Evolutionary conservation across 2,329 filamentous ascomycete species (phyloP).

Genomic region (Aspergillus uvarum): DNA sequence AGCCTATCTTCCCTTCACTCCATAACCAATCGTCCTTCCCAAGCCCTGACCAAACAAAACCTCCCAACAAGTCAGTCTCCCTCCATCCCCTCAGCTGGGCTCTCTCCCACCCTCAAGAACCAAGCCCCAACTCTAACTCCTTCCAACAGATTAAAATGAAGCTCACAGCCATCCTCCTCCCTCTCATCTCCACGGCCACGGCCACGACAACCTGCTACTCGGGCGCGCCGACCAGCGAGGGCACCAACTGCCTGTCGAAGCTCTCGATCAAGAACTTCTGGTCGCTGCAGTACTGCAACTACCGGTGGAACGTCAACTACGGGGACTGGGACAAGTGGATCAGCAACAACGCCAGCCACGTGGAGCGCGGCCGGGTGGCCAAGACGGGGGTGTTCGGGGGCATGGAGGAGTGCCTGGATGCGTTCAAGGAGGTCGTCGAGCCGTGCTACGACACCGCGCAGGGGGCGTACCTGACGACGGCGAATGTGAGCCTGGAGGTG

Average conservation of each 20-base stretch:
- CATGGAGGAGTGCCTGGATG: conserved; percentile 3
- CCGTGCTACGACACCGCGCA: neutral
- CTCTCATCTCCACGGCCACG: neutral
- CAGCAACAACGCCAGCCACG: neutral
- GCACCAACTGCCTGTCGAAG: neutral
- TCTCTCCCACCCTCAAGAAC: too few relatives aligned
- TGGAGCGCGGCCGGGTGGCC: neutral
- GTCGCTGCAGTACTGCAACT: conserved; percentile 1
- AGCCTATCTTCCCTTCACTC: too few relatives aligned
- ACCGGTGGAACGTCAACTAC: conserved; percentile 5
- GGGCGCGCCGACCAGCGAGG: neutral
- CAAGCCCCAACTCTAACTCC: neutral
- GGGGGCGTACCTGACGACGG: neutral
- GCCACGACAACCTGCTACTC: neutral
- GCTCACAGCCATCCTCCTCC: neutral
- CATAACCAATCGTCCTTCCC: too few relatives aligned
- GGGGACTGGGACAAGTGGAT: conserved; percentile 3
- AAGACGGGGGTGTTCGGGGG: neutral
- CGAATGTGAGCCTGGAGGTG: neutral
- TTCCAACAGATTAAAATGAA: neutral
- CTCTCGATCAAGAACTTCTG: conserved; percentile 3
- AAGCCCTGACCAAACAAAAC: too few relatives aligned
- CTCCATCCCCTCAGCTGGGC: too few relatives aligned
- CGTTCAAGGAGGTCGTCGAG: neutral
- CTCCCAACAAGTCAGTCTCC: too few relatives aligned